phyloP scores from a whole-genome alignment of 345 rosid species.

The Salix suchowensis region DNA sequence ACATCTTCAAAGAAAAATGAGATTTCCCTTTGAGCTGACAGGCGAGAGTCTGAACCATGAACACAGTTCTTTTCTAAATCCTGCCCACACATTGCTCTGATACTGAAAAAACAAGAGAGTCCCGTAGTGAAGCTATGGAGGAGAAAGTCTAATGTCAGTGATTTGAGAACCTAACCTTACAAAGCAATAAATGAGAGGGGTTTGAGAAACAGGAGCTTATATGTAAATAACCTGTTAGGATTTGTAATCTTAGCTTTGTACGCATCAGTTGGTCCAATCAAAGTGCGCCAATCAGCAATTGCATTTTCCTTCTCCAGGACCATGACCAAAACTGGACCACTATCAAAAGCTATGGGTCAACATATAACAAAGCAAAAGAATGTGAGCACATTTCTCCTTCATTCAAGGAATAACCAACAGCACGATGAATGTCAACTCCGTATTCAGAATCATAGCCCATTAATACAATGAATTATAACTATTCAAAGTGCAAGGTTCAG shows the following conservation, averaged over 20 bases:
- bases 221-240: conserved; percentile 20
- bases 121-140: background rate
- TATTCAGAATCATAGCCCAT: background rate
- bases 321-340: conserved; percentile 82
- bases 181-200: background rate
- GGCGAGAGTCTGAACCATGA: conserved; percentile 77
- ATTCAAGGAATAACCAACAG: background rate
- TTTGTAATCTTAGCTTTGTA: conserved; percentile 61
- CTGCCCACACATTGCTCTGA: conserved; percentile 73
- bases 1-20: conserved; percentile 61
- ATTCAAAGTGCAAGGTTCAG: too few relatives aligned
- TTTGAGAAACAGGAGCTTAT: background rate
- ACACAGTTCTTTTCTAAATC: conserved; percentile 68
- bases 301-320: conserved; percentile 75
- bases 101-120: conserved; percentile 36
- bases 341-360: conserved; percentile 13
- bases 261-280: conserved; percentile 85
- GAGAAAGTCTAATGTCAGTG: background rate
- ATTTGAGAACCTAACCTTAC: background rate
- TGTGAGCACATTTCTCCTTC: background rate
- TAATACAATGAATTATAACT: background rate
- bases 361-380: background rate
- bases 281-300: conserved; percentile 69
- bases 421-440: background rate
- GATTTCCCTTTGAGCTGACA: conserved; percentile 74